Percentiles rank a stretch among this genome's conserved stretches.
phyloP scores from a whole-genome alignment of 257 asterid species.

The Capsicum pubescens region DNA sequence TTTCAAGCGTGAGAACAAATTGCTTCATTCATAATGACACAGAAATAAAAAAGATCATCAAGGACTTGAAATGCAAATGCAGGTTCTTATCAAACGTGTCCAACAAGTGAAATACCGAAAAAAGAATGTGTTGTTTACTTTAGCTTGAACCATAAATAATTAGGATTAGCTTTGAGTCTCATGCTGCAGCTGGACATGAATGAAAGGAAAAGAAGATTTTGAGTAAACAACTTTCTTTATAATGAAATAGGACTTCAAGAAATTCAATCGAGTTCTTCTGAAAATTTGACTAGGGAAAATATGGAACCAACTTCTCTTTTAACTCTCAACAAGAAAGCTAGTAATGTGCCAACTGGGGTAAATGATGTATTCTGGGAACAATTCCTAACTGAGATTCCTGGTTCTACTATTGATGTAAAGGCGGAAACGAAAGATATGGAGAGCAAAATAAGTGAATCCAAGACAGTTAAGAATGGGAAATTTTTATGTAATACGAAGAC shows the following conservation, averaged over 20 bases:
- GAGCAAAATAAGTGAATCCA: constrained; percentile 53
- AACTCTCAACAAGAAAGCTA: constrained; percentile 49
- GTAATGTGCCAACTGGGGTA: constrained; percentile 58
- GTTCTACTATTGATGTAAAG: constrained; percentile 50
- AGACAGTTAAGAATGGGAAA: constrained; percentile 50
- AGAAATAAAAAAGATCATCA: constrained; percentile 59
- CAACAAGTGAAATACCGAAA: constrained; percentile 54
- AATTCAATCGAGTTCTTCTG: constrained; percentile 46
- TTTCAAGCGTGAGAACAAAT: constrained; percentile 61
- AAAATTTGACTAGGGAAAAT: constrained; percentile 42
- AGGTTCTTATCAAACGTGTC: constrained; percentile 51
- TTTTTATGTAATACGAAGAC: constrained; percentile 71
- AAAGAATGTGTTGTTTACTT: constrained; percentile 54
- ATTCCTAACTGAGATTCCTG: constrained; percentile 91
- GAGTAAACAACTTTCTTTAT: constrained; percentile 49
- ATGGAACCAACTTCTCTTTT: constrained; percentile 50
- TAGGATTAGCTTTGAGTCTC: constrained; percentile 50
- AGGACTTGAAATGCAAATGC: constrained; percentile 50
- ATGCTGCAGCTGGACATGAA: constrained; percentile 49
- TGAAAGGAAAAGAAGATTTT: constrained; percentile 72
- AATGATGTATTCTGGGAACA: constrained; percentile 97
- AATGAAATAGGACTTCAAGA: constrained; percentile 50
- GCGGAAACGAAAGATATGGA: constrained; percentile 47
- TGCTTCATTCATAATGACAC: constrained; percentile 54
- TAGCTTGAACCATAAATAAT: constrained; percentile 53